Percentiles rank a stretch among this genome's conserved stretches.
Evolutionary conservation across 352 stramenopile species (phyloP).

Genomic region (Vaucheria bursata): DNA sequence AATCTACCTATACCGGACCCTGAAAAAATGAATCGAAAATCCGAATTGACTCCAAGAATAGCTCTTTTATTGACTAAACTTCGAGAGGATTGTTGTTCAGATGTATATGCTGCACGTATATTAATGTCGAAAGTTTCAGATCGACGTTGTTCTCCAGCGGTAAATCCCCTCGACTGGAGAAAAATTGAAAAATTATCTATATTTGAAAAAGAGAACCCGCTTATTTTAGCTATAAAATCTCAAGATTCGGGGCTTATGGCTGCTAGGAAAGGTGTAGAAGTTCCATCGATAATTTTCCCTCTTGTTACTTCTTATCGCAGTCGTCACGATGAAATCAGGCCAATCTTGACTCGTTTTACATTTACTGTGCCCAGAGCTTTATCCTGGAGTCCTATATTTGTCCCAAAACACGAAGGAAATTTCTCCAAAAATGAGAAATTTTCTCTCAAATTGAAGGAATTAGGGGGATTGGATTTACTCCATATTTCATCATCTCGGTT

Average conservation of each 20-base stretch:
- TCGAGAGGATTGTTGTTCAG: background rate
- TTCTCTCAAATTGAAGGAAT: background rate
- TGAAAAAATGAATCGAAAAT: background rate
- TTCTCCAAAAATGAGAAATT: background rate
- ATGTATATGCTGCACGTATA: background rate
- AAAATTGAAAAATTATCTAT: too few relatives aligned
- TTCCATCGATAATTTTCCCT: too few relatives aligned
- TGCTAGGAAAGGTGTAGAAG: too few relatives aligned
- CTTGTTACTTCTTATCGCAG: constrained; percentile 51
- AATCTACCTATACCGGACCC: constrained; percentile 62
- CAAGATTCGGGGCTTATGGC: too few relatives aligned
- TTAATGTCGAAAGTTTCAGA: background rate
- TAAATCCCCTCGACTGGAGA: background rate
- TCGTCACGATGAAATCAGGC: constrained; percentile 52
- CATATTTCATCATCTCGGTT: constrained; percentile 43
- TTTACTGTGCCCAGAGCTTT: constrained; percentile 66
- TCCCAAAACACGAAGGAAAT: too few relatives aligned
- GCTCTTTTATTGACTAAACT: background rate
- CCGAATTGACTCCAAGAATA: background rate
- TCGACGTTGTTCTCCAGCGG: background rate
- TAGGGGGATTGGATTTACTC: background rate
- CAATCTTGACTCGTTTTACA: constrained; percentile 58
- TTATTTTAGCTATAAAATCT: too few relatives aligned
- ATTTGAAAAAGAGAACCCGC: too few relatives aligned
- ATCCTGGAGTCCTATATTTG: constrained; percentile 49